A percentile compares a stretch with the other conserved stretches of the same genome.
Conservation (phyloP, 2,329 filamentous ascomycete species). For the Sporothrix variecibatus region DNA sequence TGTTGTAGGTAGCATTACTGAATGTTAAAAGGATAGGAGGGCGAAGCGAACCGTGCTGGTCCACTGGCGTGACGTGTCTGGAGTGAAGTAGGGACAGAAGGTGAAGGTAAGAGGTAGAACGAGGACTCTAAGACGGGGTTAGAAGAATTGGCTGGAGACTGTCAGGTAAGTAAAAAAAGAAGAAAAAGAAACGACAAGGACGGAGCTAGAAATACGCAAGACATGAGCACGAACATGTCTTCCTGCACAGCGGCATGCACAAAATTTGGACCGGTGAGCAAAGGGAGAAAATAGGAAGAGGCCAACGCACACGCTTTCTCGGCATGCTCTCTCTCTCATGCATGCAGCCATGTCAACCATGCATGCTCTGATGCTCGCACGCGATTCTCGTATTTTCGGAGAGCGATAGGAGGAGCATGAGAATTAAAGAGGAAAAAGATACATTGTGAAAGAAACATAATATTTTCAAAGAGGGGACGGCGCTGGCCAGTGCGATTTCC, state of each 20-base stretch:
- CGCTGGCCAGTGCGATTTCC: too few species aligned
- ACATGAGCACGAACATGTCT: background rate
- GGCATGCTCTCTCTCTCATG: background rate
- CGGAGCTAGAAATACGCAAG: background rate
- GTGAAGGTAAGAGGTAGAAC: too few species aligned
- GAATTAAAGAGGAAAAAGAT: too few species aligned
- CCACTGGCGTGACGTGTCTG: background rate
- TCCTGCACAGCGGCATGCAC: background rate
- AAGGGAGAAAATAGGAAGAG: background rate
- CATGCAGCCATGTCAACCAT: background rate
- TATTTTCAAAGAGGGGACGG: too few species aligned
- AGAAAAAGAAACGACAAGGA: background rate
- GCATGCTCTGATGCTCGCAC: background rate
- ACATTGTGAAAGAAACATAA: too few species aligned
- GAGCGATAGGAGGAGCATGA: background rate
- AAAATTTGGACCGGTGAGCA: conserved; percentile 6
- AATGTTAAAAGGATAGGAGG: background rate
- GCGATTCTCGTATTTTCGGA: background rate
- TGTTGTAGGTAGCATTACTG: background rate
- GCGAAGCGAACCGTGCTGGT: background rate
- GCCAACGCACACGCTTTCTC: background rate
- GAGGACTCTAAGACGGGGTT: too few species aligned
- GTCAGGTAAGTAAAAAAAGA: background rate
- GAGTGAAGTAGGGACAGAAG: background rate
- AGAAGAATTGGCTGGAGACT: too few species aligned